These are phyloP conservation scores for Fusarium nelsonii DNA, from an alignment of 2,329 filamentous ascomycete genomes.

Conservation along the genomic window DNA sequence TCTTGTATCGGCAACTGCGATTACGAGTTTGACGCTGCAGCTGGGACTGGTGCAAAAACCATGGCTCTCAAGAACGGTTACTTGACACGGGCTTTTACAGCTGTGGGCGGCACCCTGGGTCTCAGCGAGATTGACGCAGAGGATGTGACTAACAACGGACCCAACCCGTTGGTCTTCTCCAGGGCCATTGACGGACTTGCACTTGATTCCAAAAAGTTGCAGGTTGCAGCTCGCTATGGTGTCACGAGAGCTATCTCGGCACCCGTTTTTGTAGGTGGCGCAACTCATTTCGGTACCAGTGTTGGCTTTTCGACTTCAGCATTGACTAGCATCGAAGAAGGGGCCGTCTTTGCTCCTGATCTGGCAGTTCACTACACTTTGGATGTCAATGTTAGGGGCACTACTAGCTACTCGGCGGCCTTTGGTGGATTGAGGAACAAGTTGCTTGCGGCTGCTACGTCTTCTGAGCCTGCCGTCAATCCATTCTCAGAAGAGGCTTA, in stretches of 20 bases:
- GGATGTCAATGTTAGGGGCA: slow-evolving; percentile 56
- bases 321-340: slow-evolving; percentile 59
- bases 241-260: slow-evolving; percentile 71
- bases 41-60: slow-evolving; percentile 51
- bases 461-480: slow-evolving; percentile 53
- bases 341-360: slow-evolving; percentile 66
- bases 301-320: slow-evolving; percentile 69
- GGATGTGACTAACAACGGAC: slow-evolving; percentile 64
- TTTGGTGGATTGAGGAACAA: slow-evolving; percentile 65
- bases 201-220: slow-evolving; percentile 68
- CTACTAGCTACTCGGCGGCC: slow-evolving; percentile 64
- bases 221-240: slow-evolving; percentile 65
- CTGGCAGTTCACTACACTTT: slow-evolving; percentile 71
- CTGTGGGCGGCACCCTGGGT: slow-evolving; percentile 70
- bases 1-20: slow-evolving; percentile 68
- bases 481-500: slow-evolving; percentile 63
- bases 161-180: slow-evolving; percentile 62
- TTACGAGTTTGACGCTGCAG: slow-evolving; percentile 56
- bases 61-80: slow-evolving; percentile 70
- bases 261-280: slow-evolving; percentile 59
- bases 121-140: slow-evolving; percentile 74
- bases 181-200: slow-evolving; percentile 69
- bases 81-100: slow-evolving; percentile 70
- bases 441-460: slow-evolving; percentile 63
- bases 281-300: slow-evolving; percentile 67